Evolutionary conservation across 768 basidiomycete species (phyloP).

Genomic region (Daedaleopsis sinensis): DNA sequence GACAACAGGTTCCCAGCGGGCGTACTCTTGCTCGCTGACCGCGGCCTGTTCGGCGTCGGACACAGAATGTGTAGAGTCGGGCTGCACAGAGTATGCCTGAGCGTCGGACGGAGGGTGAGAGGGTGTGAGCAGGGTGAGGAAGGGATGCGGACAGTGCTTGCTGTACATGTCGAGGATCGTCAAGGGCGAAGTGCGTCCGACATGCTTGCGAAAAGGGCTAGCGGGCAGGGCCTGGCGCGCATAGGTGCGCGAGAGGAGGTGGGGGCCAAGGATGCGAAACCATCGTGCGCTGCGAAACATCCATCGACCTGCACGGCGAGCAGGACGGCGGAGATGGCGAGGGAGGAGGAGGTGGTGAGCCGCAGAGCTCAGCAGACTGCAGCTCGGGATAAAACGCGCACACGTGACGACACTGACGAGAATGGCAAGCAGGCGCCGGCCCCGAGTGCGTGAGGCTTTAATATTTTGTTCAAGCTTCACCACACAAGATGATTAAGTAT

Average conservation of each 20-base stretch:
- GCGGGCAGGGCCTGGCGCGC: neutral
- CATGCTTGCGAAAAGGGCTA: neutral
- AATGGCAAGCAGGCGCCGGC: too few species aligned
- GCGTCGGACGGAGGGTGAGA: neutral
- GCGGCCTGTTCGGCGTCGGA: neutral
- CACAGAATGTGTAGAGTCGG: neutral
- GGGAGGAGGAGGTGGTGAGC: neutral
- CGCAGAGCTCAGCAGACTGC: too few species aligned
- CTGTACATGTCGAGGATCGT: neutral
- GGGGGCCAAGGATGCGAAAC: neutral
- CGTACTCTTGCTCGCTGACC: neutral
- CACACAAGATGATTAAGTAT: too few species aligned
- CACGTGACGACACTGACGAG: too few species aligned
- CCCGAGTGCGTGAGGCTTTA: too few species aligned
- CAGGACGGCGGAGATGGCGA: neutral
- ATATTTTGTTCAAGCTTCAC: too few species aligned
- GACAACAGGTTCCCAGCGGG: conserved; percentile 12
- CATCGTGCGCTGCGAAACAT: conserved; percentile 21
- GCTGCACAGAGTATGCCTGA: too few species aligned
- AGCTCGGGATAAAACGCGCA: neutral
- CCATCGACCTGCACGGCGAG: conserved; percentile 10
- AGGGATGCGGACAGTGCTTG: neutral
- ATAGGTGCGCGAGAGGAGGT: neutral
- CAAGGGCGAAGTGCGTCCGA: neutral
- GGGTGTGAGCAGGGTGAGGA: neutral